Evolutionary conservation across 2,329 filamentous ascomycete genomes (phyloP).

Genomic region (Biscogniauxia sp.): DNA sequence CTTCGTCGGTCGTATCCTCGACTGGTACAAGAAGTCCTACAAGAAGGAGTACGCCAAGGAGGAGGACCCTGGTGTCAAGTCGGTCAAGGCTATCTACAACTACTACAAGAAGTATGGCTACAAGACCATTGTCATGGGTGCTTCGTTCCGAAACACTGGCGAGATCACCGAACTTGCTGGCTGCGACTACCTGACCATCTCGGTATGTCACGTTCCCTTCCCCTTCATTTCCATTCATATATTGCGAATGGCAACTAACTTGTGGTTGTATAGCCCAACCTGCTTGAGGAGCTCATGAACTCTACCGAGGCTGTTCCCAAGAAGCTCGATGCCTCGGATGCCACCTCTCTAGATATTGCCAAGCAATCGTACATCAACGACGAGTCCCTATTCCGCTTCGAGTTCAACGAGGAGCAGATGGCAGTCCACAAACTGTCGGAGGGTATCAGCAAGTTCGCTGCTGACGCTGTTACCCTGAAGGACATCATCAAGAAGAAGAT

Average conservation of each 20-base stretch:
- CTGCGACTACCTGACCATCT: constrained; percentile 98
- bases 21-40: constrained; percentile 96
- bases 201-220: constrained; percentile 55
- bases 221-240: not conserved
- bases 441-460: constrained; percentile 99
- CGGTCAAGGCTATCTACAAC: constrained; percentile 93
- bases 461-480: constrained; percentile 93
- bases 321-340: constrained; percentile 78
- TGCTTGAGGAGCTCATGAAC: constrained; percentile 92
- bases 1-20: constrained; percentile 97
- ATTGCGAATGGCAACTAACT: constrained; percentile 6
- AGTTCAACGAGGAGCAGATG: constrained; percentile 99
- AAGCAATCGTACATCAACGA: constrained; percentile 90
- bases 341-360: constrained; percentile 68
- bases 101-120: constrained; percentile 99
- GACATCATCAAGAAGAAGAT: constrained; percentile 88
- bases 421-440: constrained; percentile 98
- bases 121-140: constrained; percentile 99
- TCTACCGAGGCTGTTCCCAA: constrained; percentile 77
- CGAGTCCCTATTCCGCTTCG: constrained; percentile 92
- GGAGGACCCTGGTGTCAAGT: constrained; percentile 95
- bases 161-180: constrained; percentile 98
- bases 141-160: constrained; percentile 92
- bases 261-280: constrained; percentile 62
- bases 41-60: constrained; percentile 90